phyloP scores from a whole-genome alignment of 1,284 basidiomycete species.

The Heliocybe sulcata region DNA sequence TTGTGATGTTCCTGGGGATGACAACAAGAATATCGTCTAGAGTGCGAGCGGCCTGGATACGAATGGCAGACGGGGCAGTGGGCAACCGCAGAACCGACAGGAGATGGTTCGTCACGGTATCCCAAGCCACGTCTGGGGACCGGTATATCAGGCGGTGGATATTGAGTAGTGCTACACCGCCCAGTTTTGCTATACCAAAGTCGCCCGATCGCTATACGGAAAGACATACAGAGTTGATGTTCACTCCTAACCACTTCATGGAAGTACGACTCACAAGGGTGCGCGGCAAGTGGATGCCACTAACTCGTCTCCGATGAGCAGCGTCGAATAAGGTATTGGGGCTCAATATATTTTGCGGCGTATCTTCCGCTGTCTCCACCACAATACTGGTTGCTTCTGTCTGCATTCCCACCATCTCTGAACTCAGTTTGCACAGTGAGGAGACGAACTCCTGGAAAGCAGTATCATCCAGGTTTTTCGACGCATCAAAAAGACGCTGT shows the following conservation, averaged over 20 bases:
- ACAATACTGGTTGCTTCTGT: constrained; percentile 24
- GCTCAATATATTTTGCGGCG: not conserved
- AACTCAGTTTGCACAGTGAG: constrained; percentile 80
- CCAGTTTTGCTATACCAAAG: constrained; percentile 84
- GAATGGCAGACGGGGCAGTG: constrained; percentile 69
- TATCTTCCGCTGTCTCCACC: not conserved
- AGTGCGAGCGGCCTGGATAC: constrained; percentile 82
- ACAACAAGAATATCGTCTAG: constrained; percentile 77
- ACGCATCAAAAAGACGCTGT: constrained; percentile 78
- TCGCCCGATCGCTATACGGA: constrained; percentile 58
- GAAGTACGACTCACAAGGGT: constrained; percentile 48
- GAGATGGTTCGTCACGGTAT: constrained; percentile 72
- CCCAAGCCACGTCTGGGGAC: constrained; percentile 82
- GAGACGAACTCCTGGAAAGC: constrained; percentile 81
- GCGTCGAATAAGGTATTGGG: constrained; percentile 23
- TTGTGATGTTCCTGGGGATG: constrained; percentile 60
- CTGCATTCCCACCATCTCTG: constrained; percentile 87
- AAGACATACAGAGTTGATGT: not conserved
- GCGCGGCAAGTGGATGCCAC: constrained; percentile 77
- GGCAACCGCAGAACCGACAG: constrained; percentile 65
- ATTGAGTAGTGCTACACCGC: constrained; percentile 75
- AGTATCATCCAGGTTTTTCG: constrained; percentile 73
- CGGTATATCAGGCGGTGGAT: constrained; percentile 79
- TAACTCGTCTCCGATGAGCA: constrained; percentile 66
- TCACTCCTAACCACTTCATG: not conserved